phyloP scores from a whole-genome alignment of 768 basidiomycete genomes.

The Calocera viscosa region DNA sequence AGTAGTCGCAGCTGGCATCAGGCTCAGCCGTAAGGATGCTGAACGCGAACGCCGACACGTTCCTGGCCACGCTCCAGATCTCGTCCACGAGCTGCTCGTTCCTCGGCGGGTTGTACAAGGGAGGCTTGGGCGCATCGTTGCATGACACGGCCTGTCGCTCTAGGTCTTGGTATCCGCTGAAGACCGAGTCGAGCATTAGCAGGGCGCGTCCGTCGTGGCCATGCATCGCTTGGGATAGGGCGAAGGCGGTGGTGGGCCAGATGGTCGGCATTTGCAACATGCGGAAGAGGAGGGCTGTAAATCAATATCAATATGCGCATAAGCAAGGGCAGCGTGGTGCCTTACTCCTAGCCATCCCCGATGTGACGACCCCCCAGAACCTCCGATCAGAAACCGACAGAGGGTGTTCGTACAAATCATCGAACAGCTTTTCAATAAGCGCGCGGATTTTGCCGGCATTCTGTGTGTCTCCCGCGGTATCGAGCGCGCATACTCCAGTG shows the following conservation, averaged over 20 bases:
- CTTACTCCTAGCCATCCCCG: slow-evolving; percentile 12
- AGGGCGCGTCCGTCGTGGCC: slow-evolving; percentile 10
- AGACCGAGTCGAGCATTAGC: not conserved
- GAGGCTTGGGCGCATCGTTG: slow-evolving; percentile 12
- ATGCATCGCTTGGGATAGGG: slow-evolving; percentile 12
- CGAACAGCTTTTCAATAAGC: slow-evolving; percentile 14
- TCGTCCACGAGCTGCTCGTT: slow-evolving; percentile 14
- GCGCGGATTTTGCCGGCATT: slow-evolving; percentile 3
- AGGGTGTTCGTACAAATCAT: slow-evolving; percentile 12
- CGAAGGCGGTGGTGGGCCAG: slow-evolving; percentile 7
- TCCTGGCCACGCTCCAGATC: not conserved
- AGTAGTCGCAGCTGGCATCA: slow-evolving; percentile 19
- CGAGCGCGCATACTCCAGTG: slow-evolving; percentile 11
- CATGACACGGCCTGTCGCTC: slow-evolving; percentile 15
- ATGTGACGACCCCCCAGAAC: slow-evolving; percentile 12
- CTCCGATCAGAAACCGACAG: slow-evolving; percentile 8
- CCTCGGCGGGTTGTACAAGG: slow-evolving; percentile 9
- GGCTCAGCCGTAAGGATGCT: slow-evolving; percentile 9
- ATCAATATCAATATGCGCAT: not conserved
- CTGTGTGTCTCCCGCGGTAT: not conserved
- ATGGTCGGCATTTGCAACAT: slow-evolving; percentile 5
- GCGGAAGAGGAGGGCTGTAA: slow-evolving; percentile 11
- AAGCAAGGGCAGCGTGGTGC: not conserved
- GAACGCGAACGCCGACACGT: slow-evolving; percentile 13
- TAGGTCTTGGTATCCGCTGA: not conserved